These are phyloP conservation scores for Pelagomonas calceolata DNA, from an alignment of 108 stramenopile species.

Conservation along the genomic window DNA sequence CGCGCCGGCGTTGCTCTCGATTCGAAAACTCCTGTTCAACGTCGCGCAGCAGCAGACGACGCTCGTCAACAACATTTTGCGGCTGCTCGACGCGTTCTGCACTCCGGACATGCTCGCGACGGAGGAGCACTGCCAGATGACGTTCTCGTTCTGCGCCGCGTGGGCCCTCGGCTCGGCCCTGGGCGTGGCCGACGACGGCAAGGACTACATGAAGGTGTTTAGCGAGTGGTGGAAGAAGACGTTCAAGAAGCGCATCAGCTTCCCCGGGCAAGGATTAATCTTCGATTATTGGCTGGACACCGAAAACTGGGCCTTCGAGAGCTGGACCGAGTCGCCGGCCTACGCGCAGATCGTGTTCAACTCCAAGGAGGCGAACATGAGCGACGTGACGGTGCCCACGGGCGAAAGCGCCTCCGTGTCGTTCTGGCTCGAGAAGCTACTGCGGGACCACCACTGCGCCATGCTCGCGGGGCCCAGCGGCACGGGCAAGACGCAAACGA, in stretches of 20 bases:
- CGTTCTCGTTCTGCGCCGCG: constrained; percentile 46
- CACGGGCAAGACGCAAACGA: constrained; percentile 53
- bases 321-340: constrained; percentile 42
- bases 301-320: constrained; percentile 37
- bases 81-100: constrained; percentile 45
- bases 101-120: constrained; percentile 17
- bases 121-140: constrained; percentile 32
- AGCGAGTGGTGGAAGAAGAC: constrained; percentile 48
- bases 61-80: constrained; percentile 36
- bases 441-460: constrained; percentile 36
- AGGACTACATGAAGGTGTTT: constrained; percentile 50
- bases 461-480: constrained; percentile 54
- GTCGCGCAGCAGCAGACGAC: constrained; percentile 37
- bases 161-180: constrained; percentile 56
- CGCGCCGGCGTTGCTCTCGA: constrained; percentile 26
- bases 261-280: constrained; percentile 51
- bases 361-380: constrained; percentile 30
- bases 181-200: constrained; percentile 42
- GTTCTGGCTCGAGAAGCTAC: constrained; percentile 51
- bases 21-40: constrained; percentile 35
- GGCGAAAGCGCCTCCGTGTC: constrained; percentile 50
- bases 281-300: constrained; percentile 62
- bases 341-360: constrained; percentile 41
- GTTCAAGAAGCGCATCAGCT: constrained; percentile 39
- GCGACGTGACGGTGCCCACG: constrained; percentile 50